Evolutionary conservation across 139 green algal species (phyloP), one percentile per base, ranked within the genome.

Genomic region (Picochlorum sp.): DNA sequence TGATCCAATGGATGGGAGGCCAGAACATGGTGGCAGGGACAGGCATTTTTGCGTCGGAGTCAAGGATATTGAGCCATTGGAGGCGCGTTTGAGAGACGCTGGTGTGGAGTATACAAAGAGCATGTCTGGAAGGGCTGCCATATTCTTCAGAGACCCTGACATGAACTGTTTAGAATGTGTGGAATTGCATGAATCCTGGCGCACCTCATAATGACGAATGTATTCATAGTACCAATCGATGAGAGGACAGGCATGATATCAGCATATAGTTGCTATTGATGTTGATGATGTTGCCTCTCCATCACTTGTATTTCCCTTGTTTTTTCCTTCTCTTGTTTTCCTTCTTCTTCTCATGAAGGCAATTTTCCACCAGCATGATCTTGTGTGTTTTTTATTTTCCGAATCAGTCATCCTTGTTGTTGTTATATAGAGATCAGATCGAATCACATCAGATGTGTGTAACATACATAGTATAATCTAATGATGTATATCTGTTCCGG

Each of bases 71-170:
- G 57, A 72, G 15, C 77, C 83, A 0, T 68, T 96, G 31, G 77
- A 82, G 50, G 55, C 65, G 11, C 66, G 75, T 58, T 74, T 96
- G 31, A 76, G 90, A 41, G 49, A 69, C 37, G 65, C 62, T 4
- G 73, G 59, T 9, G 57, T 95, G 5, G 37, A 58, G 1, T 96
- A 81, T 77, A 96, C 89, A 8, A 74, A 66, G 28, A 81, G 57
- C 74, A 92, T 86, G 79, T 86, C 72, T 24, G 89, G 89, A 37
- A 56, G 89, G 1, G 70, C 81, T 0, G 90, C 90, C 1, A 76
- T 96, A 21, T 96, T 96, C 74, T 95, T 95, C 85, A 56, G 89
- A 13, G 90, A 96, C 66, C 90, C 67, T 71, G 75, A 90, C 62
- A 78, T 74, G 62, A 90, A 89, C 71, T 82, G 71, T 68, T 69